phyloP scores from a whole-genome alignment of 2,329 filamentous ascomycete species.

The Colletotrichum eremochloae region DNA sequence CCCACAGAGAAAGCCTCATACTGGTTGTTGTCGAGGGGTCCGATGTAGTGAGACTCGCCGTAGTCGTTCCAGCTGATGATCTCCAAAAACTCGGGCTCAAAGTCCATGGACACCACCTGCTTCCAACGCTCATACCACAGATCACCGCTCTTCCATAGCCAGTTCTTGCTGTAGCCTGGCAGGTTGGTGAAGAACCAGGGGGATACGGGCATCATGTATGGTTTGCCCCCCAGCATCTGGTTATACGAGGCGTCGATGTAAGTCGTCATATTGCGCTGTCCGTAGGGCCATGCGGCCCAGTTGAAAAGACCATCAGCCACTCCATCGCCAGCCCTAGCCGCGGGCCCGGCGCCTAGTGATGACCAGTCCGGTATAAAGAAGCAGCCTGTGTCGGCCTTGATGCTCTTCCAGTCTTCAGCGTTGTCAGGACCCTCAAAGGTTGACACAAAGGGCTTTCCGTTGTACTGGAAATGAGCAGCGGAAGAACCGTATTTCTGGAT shows the following conservation, averaged over 20 bases:
- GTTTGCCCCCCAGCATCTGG: constrained; percentile 60
- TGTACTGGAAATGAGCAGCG: constrained; percentile 41
- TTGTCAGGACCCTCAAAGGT: constrained; percentile 59
- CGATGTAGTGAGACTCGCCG: constrained; percentile 68
- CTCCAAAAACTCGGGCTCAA: constrained; percentile 59
- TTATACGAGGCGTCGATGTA: constrained; percentile 43
- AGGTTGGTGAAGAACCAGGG: constrained; percentile 73
- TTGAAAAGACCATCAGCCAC: constrained; percentile 53
- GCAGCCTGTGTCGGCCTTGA: constrained; percentile 54
- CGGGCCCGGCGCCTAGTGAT: constrained; percentile 49
- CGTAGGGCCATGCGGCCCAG: constrained; percentile 53
- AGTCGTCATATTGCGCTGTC: constrained; percentile 43
- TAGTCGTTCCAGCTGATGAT: constrained; percentile 62
- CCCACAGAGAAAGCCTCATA: constrained; percentile 8
- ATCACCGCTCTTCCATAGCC: constrained; percentile 70
- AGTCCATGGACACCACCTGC: constrained; percentile 65
- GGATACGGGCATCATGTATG: constrained; percentile 66
- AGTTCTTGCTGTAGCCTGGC: constrained; percentile 65
- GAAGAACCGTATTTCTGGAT: neutral
- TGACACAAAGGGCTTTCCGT: constrained; percentile 52
- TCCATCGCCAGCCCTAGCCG: constrained; percentile 55
- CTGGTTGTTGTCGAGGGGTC: constrained; percentile 55
- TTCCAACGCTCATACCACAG: constrained; percentile 72
- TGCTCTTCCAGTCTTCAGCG: constrained; percentile 57
- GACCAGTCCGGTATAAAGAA: constrained; percentile 62